Percentiles rank a stretch among this genome's conserved stretches.
Evolutionary conservation across 768 basidiomycete species (phyloP).

Genomic region (Lyophyllum atratum): DNA sequence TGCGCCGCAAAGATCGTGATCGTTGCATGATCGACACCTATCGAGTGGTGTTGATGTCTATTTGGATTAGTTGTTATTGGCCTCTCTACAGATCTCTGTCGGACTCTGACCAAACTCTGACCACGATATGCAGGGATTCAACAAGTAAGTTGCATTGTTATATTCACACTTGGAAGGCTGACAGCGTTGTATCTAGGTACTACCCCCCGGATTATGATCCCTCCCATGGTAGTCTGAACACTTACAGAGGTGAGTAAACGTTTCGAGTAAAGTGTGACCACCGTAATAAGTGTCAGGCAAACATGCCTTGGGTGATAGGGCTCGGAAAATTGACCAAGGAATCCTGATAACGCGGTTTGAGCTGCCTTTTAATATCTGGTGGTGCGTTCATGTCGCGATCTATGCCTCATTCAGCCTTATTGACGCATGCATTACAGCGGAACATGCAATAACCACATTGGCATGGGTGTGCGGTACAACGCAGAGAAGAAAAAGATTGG

Average conservation of each 20-base stretch:
- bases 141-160: constrained; percentile 35
- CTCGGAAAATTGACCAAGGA: constrained; percentile 94
- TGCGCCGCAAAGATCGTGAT: background rate
- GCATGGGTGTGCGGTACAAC: constrained; percentile 99
- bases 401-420: background rate
- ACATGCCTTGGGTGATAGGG: constrained; percentile 91
- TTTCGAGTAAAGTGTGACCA: constrained; percentile 2
- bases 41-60: background rate
- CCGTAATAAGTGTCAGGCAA: constrained; percentile 58
- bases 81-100: background rate
- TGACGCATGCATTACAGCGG: constrained; percentile 51
- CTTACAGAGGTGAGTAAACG: constrained; percentile 56
- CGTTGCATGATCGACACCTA: no score
- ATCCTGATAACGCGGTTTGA: constrained; percentile 96
- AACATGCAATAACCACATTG: constrained; percentile 94
- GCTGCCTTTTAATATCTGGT: constrained; percentile 96
- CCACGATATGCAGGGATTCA: constrained; percentile 48
- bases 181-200: constrained; percentile 32
- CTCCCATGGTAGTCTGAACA: constrained; percentile 68
- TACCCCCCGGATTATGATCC: constrained; percentile 55
- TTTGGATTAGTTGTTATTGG: background rate
- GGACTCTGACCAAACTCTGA: background rate
- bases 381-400: constrained; percentile 54
- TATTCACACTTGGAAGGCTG: background rate
- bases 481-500: constrained; percentile 99